These are phyloP conservation scores for Malus hybrid DNA, from an alignment of 331 rosid species.

Conservation along the genomic window DNA sequence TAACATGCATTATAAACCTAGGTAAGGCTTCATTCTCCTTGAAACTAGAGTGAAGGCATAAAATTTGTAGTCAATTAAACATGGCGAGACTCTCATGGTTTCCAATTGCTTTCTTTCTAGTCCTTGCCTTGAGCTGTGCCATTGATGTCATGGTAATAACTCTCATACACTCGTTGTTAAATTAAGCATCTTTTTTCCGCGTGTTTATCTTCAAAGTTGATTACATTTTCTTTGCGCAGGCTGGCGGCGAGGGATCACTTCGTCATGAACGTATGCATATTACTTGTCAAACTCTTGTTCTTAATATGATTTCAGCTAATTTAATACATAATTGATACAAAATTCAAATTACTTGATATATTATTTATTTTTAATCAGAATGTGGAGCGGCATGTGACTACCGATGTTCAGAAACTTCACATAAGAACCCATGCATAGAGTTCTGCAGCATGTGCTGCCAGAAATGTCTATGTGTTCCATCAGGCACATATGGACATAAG, in stretches of 20 bases:
- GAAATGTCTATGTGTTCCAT: constrained; percentile 52
- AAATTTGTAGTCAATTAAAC: not conserved
- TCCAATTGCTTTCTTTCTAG: constrained; percentile 6
- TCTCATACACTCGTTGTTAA: no score
- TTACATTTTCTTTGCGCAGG: not conserved
- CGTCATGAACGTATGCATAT: constrained; percentile 5
- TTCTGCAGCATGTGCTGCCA: constrained; percentile 43
- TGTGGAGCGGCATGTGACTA: constrained; percentile 28
- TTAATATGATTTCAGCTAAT: not conserved
- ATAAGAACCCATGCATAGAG: constrained; percentile 36
- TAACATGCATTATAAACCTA: no score
- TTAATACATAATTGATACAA: no score
- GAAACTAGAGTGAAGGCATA: no score
- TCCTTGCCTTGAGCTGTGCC: constrained; percentile 11
- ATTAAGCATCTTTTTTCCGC: no score
- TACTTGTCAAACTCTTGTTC: no score
- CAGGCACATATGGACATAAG: constrained; percentile 42
- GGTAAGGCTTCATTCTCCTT: no score
- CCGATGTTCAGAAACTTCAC: constrained; percentile 38
- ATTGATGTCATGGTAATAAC: constrained; percentile 5
- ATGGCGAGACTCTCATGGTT: not conserved
- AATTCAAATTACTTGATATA: no score
- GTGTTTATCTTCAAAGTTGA: not conserved
- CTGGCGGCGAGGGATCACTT: constrained; percentile 49
- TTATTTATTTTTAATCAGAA: constrained; percentile 3